Evolutionary conservation across 352 stramenopile species (phyloP).

Genomic region (Globisporangium abappressorium): DNA sequence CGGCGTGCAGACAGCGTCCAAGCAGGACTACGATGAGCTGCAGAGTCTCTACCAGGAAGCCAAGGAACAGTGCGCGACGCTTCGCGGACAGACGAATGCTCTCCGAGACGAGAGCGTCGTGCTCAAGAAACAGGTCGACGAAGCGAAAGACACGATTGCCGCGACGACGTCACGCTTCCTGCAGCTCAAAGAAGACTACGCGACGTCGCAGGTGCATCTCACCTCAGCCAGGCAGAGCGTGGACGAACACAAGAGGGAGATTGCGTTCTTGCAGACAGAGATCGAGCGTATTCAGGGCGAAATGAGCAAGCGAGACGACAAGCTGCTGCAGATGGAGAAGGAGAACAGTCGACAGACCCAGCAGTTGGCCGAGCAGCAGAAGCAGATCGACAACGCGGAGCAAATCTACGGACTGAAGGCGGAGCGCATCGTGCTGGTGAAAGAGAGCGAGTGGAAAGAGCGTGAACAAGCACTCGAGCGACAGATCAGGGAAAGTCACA

Average conservation of each 20-base stretch:
- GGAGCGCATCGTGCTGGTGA: conserved; percentile 21
- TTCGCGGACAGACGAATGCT: conserved; percentile 54
- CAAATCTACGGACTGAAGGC: conserved; percentile 21
- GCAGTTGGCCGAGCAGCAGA: conserved; percentile 16
- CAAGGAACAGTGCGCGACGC: conserved; percentile 36
- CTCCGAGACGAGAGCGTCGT: conserved; percentile 42
- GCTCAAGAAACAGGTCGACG: conserved; percentile 37
- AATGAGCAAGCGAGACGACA: conserved; percentile 28
- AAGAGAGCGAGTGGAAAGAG: conserved; percentile 30
- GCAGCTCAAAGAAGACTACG: conserved; percentile 63
- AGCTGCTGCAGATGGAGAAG: conserved; percentile 24
- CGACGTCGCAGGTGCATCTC: conserved; percentile 44
- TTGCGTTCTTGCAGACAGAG: conserved; percentile 38
- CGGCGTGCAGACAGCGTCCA: conserved; percentile 14
- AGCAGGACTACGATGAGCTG: conserved; percentile 24
- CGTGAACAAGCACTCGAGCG: conserved; percentile 27
- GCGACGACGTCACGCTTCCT: conserved; percentile 49
- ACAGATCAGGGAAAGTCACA: conserved; percentile 20
- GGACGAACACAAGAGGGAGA: conserved; percentile 35
- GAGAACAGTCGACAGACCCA: conserved; percentile 21
- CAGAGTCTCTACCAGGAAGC: conserved; percentile 22
- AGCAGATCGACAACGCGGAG: conserved; percentile 23
- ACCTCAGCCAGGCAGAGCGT: conserved; percentile 28
- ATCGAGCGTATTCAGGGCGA: conserved; percentile 36
- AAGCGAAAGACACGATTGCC: conserved; percentile 31